A percentile compares a stretch with the other conserved stretches of the same genome.
phyloP scores from a whole-genome alignment of 805 yeast species.

The Cyberlindnera euphorbiiphila region DNA sequence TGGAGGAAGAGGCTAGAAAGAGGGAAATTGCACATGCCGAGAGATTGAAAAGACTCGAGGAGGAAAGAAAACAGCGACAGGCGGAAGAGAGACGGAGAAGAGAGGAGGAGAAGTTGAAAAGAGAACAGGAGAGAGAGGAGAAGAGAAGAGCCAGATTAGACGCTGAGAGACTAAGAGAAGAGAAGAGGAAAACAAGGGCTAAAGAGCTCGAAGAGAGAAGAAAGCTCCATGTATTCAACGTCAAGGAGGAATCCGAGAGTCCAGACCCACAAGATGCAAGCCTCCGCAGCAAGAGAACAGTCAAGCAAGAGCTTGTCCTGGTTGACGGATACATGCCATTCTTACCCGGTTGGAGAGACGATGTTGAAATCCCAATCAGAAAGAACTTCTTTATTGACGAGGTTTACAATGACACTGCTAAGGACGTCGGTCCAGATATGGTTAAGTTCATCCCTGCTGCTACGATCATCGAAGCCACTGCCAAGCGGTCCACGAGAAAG shows the following conservation, averaged over 20 bases:
- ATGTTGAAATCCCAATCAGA: constrained; percentile 24
- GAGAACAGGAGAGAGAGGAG: constrained; percentile 7
- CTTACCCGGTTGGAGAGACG: constrained; percentile 17
- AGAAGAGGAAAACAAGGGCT: constrained; percentile 2
- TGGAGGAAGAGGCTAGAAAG: constrained; percentile 6
- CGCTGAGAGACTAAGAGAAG: constrained; percentile 2
- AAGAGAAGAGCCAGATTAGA: constrained; percentile 1
- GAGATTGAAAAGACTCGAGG: neutral
- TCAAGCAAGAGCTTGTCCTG: constrained; percentile 4
- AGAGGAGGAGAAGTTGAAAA: constrained; percentile 5
- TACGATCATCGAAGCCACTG: constrained; percentile 16
- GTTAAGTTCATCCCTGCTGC: constrained; percentile 20
- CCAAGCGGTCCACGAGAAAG: constrained; percentile 11
- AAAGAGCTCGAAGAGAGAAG: neutral
- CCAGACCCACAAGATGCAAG: constrained; percentile 3
- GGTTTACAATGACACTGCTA: constrained; percentile 12
- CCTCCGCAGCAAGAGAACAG: constrained; percentile 4
- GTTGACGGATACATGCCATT: constrained; percentile 28
- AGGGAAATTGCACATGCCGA: constrained; percentile 5
- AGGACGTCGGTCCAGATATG: neutral
- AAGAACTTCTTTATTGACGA: constrained; percentile 32
- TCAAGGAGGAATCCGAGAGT: constrained; percentile 4
- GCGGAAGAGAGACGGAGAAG: constrained; percentile 5
- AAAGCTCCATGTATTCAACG: neutral
- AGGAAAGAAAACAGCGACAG: constrained; percentile 2